A percentile compares a stretch with the other conserved stretches of the same genome.
These are phyloP conservation scores for Lentinula boryana DNA, from an alignment of 768 basidiomycete species.

Conservation along the genomic window DNA sequence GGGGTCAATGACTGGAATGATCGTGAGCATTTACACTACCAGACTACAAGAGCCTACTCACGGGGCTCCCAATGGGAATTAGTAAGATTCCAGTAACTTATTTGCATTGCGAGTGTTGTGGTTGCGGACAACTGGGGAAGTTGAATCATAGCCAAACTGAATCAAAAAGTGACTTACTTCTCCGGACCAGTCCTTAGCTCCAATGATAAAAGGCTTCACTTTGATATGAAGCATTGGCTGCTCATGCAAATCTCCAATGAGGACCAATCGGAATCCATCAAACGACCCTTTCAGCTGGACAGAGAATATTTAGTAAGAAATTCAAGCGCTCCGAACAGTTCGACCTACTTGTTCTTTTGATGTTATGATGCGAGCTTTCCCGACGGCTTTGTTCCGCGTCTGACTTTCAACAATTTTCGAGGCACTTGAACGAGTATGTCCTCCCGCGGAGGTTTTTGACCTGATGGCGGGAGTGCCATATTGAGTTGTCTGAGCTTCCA, in stretches of 20 bases:
- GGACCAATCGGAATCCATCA: conserved; percentile 87
- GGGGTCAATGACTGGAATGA: conserved; percentile 77
- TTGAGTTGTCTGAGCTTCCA: conserved; percentile 5
- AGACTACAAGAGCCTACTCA: conserved; percentile 26
- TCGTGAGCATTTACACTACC: conserved; percentile 5
- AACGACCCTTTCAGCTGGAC: conserved; percentile 75
- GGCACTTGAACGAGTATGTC: conserved; percentile 10
- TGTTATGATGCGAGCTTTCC: conserved; percentile 41
- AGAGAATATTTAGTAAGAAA: not conserved
- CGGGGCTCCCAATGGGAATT: conserved; percentile 99
- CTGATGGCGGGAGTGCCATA: not conserved
- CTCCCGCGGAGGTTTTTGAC: not conserved
- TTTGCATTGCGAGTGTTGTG: conserved; percentile 72
- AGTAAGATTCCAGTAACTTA: conserved; percentile 94
- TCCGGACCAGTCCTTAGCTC: conserved; percentile 91
- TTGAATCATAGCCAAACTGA: not conserved
- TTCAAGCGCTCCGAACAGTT: not conserved
- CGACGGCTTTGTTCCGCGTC: conserved; percentile 16
- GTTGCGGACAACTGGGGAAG: conserved; percentile 69
- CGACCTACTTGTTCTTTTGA: conserved; percentile 75
- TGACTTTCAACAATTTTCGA: conserved; percentile 8
- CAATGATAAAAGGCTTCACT: conserved; percentile 76
- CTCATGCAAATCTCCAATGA: conserved; percentile 94
- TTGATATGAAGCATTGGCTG: conserved; percentile 89
- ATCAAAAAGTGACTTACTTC: conserved; percentile 44